These are phyloP conservation scores for Mrakia hoshinonis DNA, from an alignment of 768 basidiomycete genomes.

Conservation along the genomic window DNA sequence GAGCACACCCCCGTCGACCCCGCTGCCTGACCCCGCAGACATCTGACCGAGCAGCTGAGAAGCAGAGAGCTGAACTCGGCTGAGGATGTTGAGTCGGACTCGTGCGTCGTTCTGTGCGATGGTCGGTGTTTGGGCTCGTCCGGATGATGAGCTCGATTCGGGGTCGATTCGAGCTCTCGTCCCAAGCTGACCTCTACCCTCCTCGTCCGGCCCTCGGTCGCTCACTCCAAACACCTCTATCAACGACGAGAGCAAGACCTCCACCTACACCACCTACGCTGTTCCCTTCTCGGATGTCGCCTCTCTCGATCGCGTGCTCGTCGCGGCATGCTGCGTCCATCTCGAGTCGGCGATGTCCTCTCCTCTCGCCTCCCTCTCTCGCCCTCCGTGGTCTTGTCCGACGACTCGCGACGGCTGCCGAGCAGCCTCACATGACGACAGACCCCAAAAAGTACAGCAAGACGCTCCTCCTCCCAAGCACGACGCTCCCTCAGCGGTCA, in stretches of 20 bases:
- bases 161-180: too few species aligned
- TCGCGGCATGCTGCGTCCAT: background rate
- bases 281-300: background rate
- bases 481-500: conserved; percentile 64
- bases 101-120: too few species aligned
- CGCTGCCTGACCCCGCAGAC: background rate
- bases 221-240: background rate
- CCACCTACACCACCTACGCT: background rate
- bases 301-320: background rate
- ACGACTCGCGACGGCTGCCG: background rate
- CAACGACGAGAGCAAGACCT: background rate
- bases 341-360: background rate
- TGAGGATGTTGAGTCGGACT: too few species aligned
- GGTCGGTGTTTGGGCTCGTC: too few species aligned
- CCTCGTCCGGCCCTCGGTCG: background rate
- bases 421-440: conserved; percentile 12
- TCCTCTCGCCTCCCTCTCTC: background rate
- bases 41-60: background rate
- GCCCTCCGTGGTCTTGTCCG: background rate
- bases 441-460: conserved; percentile 46
- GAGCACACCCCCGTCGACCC: background rate
- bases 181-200: too few species aligned
- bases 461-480: conserved; percentile 73
- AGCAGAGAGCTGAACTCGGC: too few species aligned
- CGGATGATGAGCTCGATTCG: too few species aligned